Conservation (phyloP, 2,329 filamentous ascomycete genomes). For the Endothia cerciana region DNA sequence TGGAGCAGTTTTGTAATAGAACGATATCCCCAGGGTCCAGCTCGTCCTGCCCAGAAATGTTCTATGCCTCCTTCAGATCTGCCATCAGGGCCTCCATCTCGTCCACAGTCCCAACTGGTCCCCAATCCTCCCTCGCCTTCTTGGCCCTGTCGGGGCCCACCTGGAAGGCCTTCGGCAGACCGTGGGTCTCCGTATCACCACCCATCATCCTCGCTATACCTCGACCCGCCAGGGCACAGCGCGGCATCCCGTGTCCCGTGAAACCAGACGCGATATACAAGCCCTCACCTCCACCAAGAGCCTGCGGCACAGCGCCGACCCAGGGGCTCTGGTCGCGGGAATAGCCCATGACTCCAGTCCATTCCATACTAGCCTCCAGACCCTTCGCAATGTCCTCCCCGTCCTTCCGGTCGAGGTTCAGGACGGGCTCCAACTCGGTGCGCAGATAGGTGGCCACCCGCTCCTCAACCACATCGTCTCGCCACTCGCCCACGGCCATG, state of each 20-base stretch:
- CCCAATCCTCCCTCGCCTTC: constrained; percentile 31
- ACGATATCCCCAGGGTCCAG: background rate
- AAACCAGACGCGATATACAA: constrained; percentile 70
- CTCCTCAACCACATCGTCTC: constrained; percentile 41
- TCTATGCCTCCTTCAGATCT: constrained; percentile 17
- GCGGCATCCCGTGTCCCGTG: constrained; percentile 78
- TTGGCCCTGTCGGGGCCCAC: constrained; percentile 40
- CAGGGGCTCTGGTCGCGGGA: constrained; percentile 69
- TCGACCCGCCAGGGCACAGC: constrained; percentile 68
- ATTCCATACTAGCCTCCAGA: constrained; percentile 63
- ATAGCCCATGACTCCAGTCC: constrained; percentile 83
- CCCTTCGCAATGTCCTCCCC: constrained; percentile 33
- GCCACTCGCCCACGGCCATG: constrained; percentile 45
- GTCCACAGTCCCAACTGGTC: constrained; percentile 26
- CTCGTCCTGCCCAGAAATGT: background rate
- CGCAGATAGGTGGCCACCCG: constrained; percentile 61
- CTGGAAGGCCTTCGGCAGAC: constrained; percentile 49
- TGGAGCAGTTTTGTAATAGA: background rate
- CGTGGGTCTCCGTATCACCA: constrained; percentile 42
- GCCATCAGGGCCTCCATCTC: constrained; percentile 28
- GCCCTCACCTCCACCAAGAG: constrained; percentile 54
- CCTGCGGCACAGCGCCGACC: constrained; percentile 68
- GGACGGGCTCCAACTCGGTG: constrained; percentile 43
- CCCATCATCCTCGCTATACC: constrained; percentile 65
- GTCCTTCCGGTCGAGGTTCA: constrained; percentile 44